Base-by-base conservation (phyloP, 495 filamentous ascomycete genomes). In the Corynascus novoguineensis region DNA sequence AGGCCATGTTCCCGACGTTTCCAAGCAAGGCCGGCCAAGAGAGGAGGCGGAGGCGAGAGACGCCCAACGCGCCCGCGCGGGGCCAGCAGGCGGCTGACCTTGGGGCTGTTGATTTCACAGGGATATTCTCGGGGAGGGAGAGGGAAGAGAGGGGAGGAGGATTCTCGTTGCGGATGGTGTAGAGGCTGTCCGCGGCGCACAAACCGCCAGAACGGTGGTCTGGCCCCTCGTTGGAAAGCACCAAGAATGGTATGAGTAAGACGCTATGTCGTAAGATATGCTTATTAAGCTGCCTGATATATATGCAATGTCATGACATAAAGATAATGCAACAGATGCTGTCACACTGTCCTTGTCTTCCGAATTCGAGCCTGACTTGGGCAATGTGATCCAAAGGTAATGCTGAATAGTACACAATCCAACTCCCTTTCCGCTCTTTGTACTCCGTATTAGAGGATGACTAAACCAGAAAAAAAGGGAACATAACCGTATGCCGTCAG, bases 1-100 rank as follows among this genome's bases (percentile, higher is more conserved):
- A 85, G 67, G 87, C 84, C 61, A 88, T 95, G 86, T 92, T 95
- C 61, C 89, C 89, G 15, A 92, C 89, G 0, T 98, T 96, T 66
- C 93, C 93, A 2, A 91, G 86, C 48, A 97, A 96, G 72, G 93
- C 92, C 0, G 90, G 90, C 1, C 87, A 92, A 79, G 93, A 98
- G 79, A 88, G 85, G 66, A 70, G 91, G 63, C 75, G 89, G 57
- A 74, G 81, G 29, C 70, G 83, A 27, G 84, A 80, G 55, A 96
- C 86, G 40, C 93, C 93, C 2, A 86, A 89, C 64, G 93, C 93
- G n/a, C 93, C 93, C 3, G 85, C 81, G 31, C 73, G 90, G 7
- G 92, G 92, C 0, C 83, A 87, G 62, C 87, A 84, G 49, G 85
- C 84, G 2, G 80, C 71, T 49, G 73, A 91, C 47, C 72, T 77